Base-by-base conservation (phyloP, 352 stramenopile genomes). In the Phytophthora sansomeana region DNA sequence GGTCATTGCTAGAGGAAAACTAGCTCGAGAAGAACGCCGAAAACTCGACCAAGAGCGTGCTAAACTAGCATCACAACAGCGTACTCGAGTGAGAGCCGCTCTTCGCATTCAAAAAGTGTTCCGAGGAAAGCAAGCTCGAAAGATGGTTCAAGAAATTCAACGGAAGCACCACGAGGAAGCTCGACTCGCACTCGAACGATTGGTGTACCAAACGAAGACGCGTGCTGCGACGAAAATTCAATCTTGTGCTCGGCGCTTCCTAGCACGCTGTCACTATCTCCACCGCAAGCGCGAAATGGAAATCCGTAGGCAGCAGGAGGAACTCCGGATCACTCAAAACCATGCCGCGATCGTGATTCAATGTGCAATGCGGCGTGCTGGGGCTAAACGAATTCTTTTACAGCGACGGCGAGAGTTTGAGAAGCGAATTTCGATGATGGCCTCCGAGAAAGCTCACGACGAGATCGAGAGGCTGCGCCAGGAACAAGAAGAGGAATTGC, bases 361-460 rank as follows among this genome's bases (percentile, higher is more conserved):
- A 57, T 91, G 87, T 44, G 63, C 74, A 5, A 69, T 91, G 54
- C 80, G 85, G 10, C 73, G 72, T 21, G 67, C 67, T 16, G 66
- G 77, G 8, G 87, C 85, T 7, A 58, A 75, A 14, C 71, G 70
- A 0, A 14, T 78, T 44, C 43, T 93, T 36, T 39, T 76, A 13
- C 75, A 72, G 21, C 74, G 74, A n/a, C 80, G 87, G 13, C 70
- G 66, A 9, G 83, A 92, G n/a, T 84, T 95, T 46, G 85, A 95
- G 67, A 81, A 85, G 39, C 69, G 87, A 7, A 87, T 95, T 42
- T 92, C 87, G 8, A 75, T 91, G 59, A 92, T 95, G 82, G 83
- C 83, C 4, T 91, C 80, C 1, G 87, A 93, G 56, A 93, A 93
- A 51, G 87, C 87, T 5, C 72, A 85, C 32, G 81, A 93, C 35